Percentiles rank a stretch among this genome's conserved stretches.
These are phyloP conservation scores for Dioszegia hungarica DNA, from an alignment of 768 basidiomycete species.

Conservation along the genomic window DNA sequence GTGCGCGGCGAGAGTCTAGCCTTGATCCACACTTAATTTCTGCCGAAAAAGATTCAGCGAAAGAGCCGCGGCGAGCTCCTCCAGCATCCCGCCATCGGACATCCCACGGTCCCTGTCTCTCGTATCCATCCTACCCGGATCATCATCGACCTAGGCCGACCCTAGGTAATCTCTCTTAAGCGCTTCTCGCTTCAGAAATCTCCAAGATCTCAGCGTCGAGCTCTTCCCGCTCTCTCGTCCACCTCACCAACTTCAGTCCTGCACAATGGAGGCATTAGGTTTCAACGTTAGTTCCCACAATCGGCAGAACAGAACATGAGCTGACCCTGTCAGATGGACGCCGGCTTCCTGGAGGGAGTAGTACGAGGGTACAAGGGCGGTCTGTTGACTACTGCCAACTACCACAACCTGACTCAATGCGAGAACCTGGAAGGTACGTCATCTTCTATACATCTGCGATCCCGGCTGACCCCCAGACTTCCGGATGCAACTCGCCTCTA, in stretches of 20 bases:
- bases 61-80: too few relatives aligned
- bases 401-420: conserved; percentile 91
- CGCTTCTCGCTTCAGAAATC: too few relatives aligned
- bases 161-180: too few relatives aligned
- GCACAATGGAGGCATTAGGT: conserved; percentile 48
- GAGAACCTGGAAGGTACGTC: conserved; percentile 83
- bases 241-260: not conserved
- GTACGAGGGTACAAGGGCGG: conserved; percentile 87
- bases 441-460: not conserved
- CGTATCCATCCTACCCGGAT: too few relatives aligned
- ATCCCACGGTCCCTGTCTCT: too few relatives aligned
- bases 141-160: too few relatives aligned
- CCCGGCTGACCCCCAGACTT: conserved; percentile 62
- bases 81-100: too few relatives aligned
- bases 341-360: conserved; percentile 53
- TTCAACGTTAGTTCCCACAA: conserved; percentile 45
- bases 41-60: too few relatives aligned
- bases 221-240: not conserved
- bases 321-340: conserved; percentile 31
- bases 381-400: conserved; percentile 80
- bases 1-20: too few relatives aligned
- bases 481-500: conserved; percentile 87
- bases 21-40: too few relatives aligned
- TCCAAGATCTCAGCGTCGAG: not conserved
- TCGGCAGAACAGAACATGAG: not conserved